Base-by-base conservation (phyloP, 495 filamentous ascomycete genomes). In the Tuber magnatum region DNA sequence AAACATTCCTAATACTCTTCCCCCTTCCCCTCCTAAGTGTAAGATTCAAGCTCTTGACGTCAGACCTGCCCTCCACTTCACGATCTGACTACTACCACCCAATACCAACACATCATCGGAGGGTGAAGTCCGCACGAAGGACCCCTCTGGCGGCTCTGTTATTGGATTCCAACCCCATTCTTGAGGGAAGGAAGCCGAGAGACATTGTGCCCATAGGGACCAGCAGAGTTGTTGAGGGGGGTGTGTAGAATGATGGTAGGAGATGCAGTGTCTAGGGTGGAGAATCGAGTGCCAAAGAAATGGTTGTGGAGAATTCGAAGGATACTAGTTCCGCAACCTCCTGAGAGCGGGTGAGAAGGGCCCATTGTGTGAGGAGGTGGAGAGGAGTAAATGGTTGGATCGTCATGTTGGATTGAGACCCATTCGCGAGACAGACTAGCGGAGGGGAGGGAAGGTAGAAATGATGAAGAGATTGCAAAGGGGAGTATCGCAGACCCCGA, bases 161-260 rank as follows among this genome's bases (percentile, higher is more conserved):
- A 81, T 76, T 38, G 44, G 41, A 68, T 80, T 77, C 79, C 78
- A 81, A 70, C 71, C 77, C 20, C 44, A 41, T 22, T 35, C n/a
- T 35, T 16, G 44, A 10, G n/a, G 48, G 41, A 40, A 39, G 7
- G 38, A 44, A 40, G 46, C 72, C 18, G 69, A 72, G 16, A 44
- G 44, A 69, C 75, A 81, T 65, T 14, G 68, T 44, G 16, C 74
- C 71, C 20, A 56, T 42, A 6, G 79, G 78, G 22, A 80, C 75
- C 65, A 77, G 65, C 40, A 69, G 73, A 38, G 78, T 71, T 2
- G 72, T 69, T 5, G 75, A 75, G 7, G 76, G 76, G 51, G 72
- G 71, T 14, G 73, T 77, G 75, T 81, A 81, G 32, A 76, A 77
- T 8, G 77, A 39, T 22, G 75, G 78, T 35, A 81, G 72, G 32